These are phyloP conservation scores for Sanghuangporus baumii DNA, from an alignment of 1,284 basidiomycete genomes.

Conservation along the genomic window DNA sequence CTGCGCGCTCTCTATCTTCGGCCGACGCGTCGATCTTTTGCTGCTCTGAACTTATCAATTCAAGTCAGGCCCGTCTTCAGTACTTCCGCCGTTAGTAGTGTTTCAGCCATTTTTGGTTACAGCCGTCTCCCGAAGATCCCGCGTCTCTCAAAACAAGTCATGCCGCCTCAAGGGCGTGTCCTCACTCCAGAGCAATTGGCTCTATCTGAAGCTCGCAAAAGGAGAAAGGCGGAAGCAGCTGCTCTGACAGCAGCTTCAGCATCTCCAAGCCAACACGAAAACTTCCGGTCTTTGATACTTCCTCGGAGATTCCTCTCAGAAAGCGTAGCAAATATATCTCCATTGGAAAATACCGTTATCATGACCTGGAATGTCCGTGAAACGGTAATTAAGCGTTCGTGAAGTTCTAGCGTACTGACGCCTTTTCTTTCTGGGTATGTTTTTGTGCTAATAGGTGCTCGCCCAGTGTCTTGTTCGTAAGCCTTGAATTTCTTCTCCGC, in stretches of 20 bases:
- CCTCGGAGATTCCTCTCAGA: constrained; percentile 48
- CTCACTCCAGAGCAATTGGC: constrained; percentile 51
- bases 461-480: constrained; percentile 74
- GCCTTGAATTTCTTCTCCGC: constrained; percentile 28
- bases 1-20: too few species aligned
- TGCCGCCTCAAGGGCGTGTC: constrained; percentile 7
- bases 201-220: constrained; percentile 46
- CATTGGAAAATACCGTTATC: constrained; percentile 38
- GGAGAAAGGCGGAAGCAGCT: constrained; percentile 37
- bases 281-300: constrained; percentile 31
- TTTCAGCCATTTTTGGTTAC: neutral
- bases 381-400: neutral
- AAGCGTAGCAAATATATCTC: neutral
- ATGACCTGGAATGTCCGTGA: constrained; percentile 70
- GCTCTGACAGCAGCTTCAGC: constrained; percentile 9
- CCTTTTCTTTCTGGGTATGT: neutral
- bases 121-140: neutral
- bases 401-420: constrained; percentile 18
- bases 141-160: neutral
- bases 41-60: neutral
- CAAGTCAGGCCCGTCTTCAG: neutral
- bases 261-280: constrained; percentile 10
- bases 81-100: neutral
- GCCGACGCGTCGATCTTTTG: neutral
- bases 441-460: constrained; percentile 44